Evolutionary conservation across 2,329 filamentous ascomycete genomes (phyloP).

Genomic region (Aspergillus thermomutatus): DNA sequence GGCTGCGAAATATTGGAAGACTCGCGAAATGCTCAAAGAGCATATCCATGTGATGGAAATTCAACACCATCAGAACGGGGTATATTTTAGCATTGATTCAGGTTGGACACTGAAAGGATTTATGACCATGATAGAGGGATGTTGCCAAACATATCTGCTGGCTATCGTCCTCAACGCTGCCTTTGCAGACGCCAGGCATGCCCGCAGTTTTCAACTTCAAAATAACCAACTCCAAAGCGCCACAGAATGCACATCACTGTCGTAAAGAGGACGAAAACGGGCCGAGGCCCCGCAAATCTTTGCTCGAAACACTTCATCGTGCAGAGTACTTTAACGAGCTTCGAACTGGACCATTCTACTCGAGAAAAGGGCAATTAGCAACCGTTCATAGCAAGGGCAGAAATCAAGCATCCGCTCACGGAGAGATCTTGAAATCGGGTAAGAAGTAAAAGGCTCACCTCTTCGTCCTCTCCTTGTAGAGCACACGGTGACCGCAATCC

Average conservation of each 20-base stretch:
- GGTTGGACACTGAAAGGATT: neutral
- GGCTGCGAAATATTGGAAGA: neutral
- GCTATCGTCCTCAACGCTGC: neutral
- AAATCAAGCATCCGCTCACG: slow-evolving; percentile 1
- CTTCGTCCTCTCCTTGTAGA: slow-evolving; percentile 98
- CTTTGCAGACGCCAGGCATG: neutral
- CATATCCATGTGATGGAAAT: neutral
- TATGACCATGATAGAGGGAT: neutral
- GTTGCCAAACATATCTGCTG: neutral
- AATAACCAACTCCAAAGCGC: slow-evolving; percentile 28
- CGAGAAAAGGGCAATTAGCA: neutral
- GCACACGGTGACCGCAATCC: slow-evolving; percentile 88
- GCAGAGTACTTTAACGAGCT: slow-evolving; percentile 61
- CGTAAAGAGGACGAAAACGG: slow-evolving; percentile 9
- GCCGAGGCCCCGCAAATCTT: slow-evolving; percentile 11
- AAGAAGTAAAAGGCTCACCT: slow-evolving; percentile 58
- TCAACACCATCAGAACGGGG: neutral
- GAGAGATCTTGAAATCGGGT: neutral
- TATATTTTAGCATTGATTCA: neutral
- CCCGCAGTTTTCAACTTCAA: neutral
- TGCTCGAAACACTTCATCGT: neutral
- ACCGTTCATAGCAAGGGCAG: slow-evolving; percentile 1
- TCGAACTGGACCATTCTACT: slow-evolving; percentile 96
- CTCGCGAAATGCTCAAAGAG: neutral
- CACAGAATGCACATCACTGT: slow-evolving; percentile 29